Evolutionary conservation across 768 basidiomycete species (phyloP).

Genomic region (Termitomyces heimii): DNA sequence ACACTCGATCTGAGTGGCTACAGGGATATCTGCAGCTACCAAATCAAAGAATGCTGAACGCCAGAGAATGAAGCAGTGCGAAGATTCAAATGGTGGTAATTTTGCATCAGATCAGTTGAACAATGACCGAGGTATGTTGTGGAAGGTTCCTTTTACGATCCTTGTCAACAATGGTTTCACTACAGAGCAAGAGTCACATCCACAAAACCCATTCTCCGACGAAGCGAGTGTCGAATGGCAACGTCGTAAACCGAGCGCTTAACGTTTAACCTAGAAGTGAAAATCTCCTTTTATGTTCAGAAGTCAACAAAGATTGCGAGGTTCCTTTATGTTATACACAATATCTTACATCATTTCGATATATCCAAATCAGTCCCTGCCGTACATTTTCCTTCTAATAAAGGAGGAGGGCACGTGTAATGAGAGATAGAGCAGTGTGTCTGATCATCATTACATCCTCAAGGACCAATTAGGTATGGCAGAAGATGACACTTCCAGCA

Average conservation of each 20-base stretch:
- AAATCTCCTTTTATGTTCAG: background rate
- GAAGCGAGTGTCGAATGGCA: background rate
- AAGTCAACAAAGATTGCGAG: background rate
- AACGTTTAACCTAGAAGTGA: background rate
- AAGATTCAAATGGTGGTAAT: background rate
- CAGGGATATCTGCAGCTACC: background rate
- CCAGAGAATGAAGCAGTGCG: background rate
- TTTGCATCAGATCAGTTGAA: background rate
- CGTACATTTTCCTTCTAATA: background rate
- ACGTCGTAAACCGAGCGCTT: background rate
- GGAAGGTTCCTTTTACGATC: too few species aligned
- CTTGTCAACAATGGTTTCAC: background rate
- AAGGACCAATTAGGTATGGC: background rate
- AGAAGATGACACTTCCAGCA: background rate
- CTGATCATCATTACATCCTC: slow-evolving; percentile 5
- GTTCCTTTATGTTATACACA: background rate
- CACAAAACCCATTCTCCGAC: background rate
- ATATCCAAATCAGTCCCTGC: background rate
- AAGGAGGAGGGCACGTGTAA: background rate
- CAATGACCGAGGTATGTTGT: background rate
- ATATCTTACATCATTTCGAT: background rate
- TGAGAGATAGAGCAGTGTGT: slow-evolving; percentile 2
- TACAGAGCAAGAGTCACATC: background rate
- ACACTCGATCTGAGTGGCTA: background rate
- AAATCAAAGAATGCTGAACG: background rate